Evolutionary conservation across 176 grass and related monocot genomes (phyloP), one percentile per base, ranked within the genome.

Genomic region (Phoenix roebelenii): DNA sequence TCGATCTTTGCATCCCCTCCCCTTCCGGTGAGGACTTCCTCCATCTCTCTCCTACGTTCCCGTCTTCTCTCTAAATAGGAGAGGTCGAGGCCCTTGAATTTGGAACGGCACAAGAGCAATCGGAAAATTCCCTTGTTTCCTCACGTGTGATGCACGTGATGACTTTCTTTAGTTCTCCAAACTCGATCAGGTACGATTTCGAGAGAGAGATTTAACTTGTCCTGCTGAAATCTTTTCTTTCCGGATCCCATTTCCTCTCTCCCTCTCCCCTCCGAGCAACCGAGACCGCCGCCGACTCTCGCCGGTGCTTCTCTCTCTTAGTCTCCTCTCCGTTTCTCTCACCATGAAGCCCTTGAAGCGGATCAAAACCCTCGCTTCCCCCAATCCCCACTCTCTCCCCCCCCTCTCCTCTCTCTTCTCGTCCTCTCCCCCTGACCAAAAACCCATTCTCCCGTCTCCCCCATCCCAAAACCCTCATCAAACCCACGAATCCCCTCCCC

Each of bases 231-330:
- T 12, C 35, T 3, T 19, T 14, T 3, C 75, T 74, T 12, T 22
- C 61, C 52, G 58, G 74, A 1, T 63, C 22, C 17, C 57, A 68
- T 16, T 0, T 61, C 20, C 15, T 28, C 44, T 49, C 58, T 60
- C 71, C 50, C 17, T 79, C 54, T 70, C 60, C 50, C 60, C 65
- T 55, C 69, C 73, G 50, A 65, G 81, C 71, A 49, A 0, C 75
- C 70, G 77, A 58, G 74, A 50, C 65, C 30, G 63, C 49, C 75
- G 55, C 49, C 23, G 9, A 0, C 75, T 71, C 50, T 50, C 65
- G 4, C 60, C 74, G 1, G 1, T 17, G 55, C 65, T 79, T 6
- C 23, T 52, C 30, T 22, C 26, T 64, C 59, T 51, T 15, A 29
- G 23, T 59, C 57, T 17, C 25, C 25, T 5, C 25, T 60, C 58